phyloP scores from a whole-genome alignment of 352 stramenopile genomes.

The Pythium volutum region DNA sequence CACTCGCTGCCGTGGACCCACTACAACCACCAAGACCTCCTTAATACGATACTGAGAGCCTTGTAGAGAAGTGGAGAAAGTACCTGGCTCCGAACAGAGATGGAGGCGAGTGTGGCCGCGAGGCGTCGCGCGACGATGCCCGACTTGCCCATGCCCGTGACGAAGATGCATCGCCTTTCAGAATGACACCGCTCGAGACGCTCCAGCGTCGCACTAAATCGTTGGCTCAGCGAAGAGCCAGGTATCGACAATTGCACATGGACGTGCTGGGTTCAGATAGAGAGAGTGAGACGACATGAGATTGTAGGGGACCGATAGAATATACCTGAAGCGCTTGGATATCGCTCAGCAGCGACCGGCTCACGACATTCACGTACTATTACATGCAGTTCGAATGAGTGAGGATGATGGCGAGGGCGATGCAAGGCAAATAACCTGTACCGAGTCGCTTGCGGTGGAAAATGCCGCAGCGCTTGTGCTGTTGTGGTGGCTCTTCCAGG shows the following conservation, averaged over 20 bases:
- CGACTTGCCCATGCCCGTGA: slow-evolving; percentile 82
- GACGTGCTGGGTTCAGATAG: slow-evolving; percentile 30
- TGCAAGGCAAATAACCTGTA: background rate
- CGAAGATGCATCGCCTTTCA: slow-evolving; percentile 46
- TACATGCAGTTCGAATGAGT: background rate
- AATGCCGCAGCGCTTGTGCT: background rate
- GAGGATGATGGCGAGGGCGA: background rate
- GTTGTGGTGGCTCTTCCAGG: background rate
- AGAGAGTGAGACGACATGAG: background rate
- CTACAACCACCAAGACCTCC: slow-evolving; percentile 20
- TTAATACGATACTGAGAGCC: background rate
- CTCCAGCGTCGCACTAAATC: slow-evolving; percentile 33
- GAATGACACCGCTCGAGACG: slow-evolving; percentile 44
- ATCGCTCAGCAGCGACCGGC: slow-evolving; percentile 12
- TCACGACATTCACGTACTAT: background rate
- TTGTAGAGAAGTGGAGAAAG: background rate
- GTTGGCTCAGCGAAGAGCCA: slow-evolving; percentile 24
- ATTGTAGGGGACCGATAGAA: background rate
- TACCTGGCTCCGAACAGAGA: slow-evolving; percentile 72
- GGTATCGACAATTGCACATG: slow-evolving; percentile 28
- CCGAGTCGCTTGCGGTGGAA: background rate
- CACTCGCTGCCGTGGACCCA: slow-evolving; percentile 80
- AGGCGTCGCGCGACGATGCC: slow-evolving; percentile 67
- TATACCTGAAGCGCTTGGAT: slow-evolving; percentile 18
- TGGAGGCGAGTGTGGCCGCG: slow-evolving; percentile 64